Base-by-base conservation (phyloP, 345 rosid species). In the thale cress (Arabidopsis thaliana) region DNA sequence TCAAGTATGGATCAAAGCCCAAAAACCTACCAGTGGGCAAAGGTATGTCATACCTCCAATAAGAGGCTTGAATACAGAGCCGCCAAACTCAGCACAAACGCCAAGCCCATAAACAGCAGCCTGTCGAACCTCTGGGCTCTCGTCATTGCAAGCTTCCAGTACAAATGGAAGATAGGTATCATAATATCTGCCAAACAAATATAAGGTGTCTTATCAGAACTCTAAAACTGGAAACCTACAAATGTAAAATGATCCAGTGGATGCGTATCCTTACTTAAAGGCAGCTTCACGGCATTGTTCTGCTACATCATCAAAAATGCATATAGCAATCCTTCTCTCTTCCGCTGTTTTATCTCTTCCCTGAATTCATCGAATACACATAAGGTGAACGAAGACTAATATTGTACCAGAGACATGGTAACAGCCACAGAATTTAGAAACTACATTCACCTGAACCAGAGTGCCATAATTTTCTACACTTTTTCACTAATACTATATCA, bases 41-140 rank as follows among this genome's bases (percentile, higher is more conserved):
- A 69, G 44, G 33, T 52, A 32, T 45, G 28, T 7, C 38, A 10
- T 81, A 95, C 99, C 99, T 85, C 98, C 97, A 74, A 91, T 96
- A 80, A 96, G 96, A 49, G 94, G 94, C 79, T 91, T 93, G 83
- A 96, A 89, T 25, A 84, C 86, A 28, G 91, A 74, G 44, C 96
- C 93, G 11, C 99, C 99, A 80, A 90, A 89, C 84, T 96, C 99
- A n/a, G 98, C 96, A 88, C 99, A 96, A 64, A 96, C 98, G 79
- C 99, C 99, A 59, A 96, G 93, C 69, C 99, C 99, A 78, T 96
- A 96, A 24, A 96, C 99, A 3, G 99, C 99, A 38, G 99, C 99
- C 98, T 96, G 98, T 69, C 99, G 89, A 78, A 96, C 97, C 80
- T 96, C 99, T 32, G 96, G 84, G 77, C 85, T 91, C 73, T 85